Evolutionary conservation across 306 rosid species (phyloP), one percentile per base, ranked within the genome.

Genomic region (Vachellia pachyceras): DNA sequence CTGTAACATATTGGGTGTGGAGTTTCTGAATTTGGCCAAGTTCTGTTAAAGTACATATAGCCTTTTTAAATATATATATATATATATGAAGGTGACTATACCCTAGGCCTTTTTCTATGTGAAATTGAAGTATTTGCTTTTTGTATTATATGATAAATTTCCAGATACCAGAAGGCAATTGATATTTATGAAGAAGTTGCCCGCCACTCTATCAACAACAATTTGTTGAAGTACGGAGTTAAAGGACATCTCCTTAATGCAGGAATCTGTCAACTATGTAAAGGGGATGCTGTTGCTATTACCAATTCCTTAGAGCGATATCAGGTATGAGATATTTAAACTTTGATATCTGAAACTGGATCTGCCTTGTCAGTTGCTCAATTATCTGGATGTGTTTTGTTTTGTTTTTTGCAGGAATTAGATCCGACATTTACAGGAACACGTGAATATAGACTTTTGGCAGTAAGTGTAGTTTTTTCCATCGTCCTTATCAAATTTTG

Each of bases 161-260:
- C 63, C 87, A 95, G 99, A 69, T 93, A 95, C 81, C 94, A 85
- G 75, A 95, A 89, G 79, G 82, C 99, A 0, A 86, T 95, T 83
- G 91, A 88, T 42, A 93, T 95, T 80, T 95, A 88, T 77, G 99
- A 93, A 85, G 94, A 90, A 82, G 90, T 95, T 78, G 98, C 97
- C 35, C 91, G 96, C 3, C 92, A 95, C 42, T 95, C 99, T 7
- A 90, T 95, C 77, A 92, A 80, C 89, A 95, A 76, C 77, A 92
- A 90, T 86, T 86, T 95, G 91, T 90, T 95, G 66, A 95, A 95
- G 84, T 95, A 95, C 77, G 98, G 99, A 84, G 99, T 93, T 37
- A 95, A 92, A 76, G 99, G 99, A 52, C 98, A 95, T 82, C 96
- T 95, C 82, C 99, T 95, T 50, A 95, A 93, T 90, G 98, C 97